phyloP scores from a whole-genome alignment of 495 filamentous ascomycete species.

The Friedmanniomyces endolithicus region DNA sequence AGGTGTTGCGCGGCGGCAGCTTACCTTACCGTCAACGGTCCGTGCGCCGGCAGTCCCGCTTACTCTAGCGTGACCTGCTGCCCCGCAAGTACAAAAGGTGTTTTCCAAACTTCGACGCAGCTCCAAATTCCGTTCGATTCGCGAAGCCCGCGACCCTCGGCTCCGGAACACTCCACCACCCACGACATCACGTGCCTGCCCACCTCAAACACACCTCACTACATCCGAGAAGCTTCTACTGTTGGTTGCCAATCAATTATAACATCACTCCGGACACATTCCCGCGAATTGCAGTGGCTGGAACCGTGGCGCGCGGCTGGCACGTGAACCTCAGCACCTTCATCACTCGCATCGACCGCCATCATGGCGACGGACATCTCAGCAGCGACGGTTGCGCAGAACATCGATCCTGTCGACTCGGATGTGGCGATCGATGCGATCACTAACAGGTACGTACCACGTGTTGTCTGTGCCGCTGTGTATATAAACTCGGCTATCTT shows the following conservation, averaged over 20 bases:
- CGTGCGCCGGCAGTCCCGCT: background rate
- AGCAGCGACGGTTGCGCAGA: background rate
- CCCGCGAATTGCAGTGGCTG: background rate
- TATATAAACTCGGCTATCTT: background rate
- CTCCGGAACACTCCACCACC: background rate
- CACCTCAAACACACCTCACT: background rate
- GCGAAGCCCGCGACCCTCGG: background rate
- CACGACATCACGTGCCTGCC: background rate
- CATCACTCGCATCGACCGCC: background rate
- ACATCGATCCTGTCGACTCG: background rate
- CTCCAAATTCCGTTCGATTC: background rate
- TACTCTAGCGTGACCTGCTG: background rate
- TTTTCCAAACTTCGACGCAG: background rate
- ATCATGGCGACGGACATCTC: background rate
- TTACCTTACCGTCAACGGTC: background rate
- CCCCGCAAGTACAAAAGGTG: background rate
- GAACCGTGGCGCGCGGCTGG: background rate
- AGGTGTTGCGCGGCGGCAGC: background rate
- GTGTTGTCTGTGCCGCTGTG: background rate
- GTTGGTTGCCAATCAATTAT: background rate
- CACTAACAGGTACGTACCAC: slow-evolving; percentile 5
- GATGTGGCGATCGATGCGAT: background rate
- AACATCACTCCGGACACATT: background rate
- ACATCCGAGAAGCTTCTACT: background rate
- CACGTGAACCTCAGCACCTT: background rate